A percentile compares a stretch with the other conserved stretches of the same genome.
Conservation (phyloP, 2,329 filamentous ascomycete genomes). For the Verticillium longisporum region DNA sequence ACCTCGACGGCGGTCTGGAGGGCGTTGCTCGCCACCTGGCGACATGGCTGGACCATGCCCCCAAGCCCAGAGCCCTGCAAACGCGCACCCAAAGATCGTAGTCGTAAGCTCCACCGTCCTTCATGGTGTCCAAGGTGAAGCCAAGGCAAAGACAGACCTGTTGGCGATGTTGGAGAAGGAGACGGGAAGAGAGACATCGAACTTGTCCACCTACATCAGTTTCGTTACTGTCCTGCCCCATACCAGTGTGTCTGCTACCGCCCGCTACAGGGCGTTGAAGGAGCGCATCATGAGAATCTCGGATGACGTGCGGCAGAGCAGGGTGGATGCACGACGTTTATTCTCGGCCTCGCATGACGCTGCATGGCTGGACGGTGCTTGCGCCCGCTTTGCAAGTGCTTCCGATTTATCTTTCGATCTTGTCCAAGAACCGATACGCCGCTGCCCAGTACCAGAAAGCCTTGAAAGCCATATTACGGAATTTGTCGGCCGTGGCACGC, state of each 20-base stretch:
- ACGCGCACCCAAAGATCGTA: background rate
- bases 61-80: background rate
- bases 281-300: background rate
- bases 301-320: background rate
- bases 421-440: background rate
- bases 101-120: background rate
- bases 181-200: background rate
- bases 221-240: background rate
- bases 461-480: background rate
- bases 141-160: background rate
- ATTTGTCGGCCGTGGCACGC: background rate
- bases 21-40: background rate
- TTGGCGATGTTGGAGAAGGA: background rate
- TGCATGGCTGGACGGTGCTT: background rate
- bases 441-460: background rate
- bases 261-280: background rate
- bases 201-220: background rate
- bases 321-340: background rate
- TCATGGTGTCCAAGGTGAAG: background rate
- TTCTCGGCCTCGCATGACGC: conserved; percentile 3
- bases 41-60: background rate
- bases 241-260: background rate
- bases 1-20: background rate
- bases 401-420: background rate
- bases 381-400: background rate